Conservation (phyloP, 768 basidiomycete genomes). For the Daedaleopsis sinensis region DNA sequence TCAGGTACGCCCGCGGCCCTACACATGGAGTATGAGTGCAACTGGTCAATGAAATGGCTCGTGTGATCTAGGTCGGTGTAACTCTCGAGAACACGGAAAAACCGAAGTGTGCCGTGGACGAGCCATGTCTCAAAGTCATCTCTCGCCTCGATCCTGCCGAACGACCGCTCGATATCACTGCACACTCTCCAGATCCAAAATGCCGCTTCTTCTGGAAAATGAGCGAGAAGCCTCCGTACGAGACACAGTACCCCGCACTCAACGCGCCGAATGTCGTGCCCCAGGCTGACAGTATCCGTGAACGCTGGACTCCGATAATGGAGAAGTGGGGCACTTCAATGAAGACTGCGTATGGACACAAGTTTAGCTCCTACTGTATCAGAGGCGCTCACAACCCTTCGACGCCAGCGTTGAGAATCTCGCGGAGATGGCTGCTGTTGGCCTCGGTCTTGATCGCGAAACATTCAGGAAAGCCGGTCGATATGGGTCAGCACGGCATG, state of each 20-base stretch:
- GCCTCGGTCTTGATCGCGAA: constrained; percentile 72
- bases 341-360: constrained; percentile 74
- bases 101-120: constrained; percentile 81
- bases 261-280: constrained; percentile 88
- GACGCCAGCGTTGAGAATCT: constrained; percentile 75
- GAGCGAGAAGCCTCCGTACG: constrained; percentile 72
- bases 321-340: constrained; percentile 87
- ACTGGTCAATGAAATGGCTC: background rate
- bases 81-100: constrained; percentile 98
- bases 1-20: constrained; percentile 70
- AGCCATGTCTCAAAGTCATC: constrained; percentile 83
- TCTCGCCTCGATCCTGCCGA: constrained; percentile 73
- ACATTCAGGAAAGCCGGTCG: constrained; percentile 77
- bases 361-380: background rate
- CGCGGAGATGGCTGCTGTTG: constrained; percentile 87
- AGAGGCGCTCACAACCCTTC: background rate
- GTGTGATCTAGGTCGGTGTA: constrained; percentile 61
- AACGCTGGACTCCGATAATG: constrained; percentile 74
- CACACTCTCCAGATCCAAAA: constrained; percentile 88
- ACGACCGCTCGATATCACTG: constrained; percentile 82
- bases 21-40: background rate
- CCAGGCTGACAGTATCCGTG: constrained; percentile 53
- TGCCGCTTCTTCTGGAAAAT: constrained; percentile 94
- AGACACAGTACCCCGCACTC: constrained; percentile 74
- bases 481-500: constrained; percentile 67